A percentile compares a stretch with the other conserved stretches of the same genome.
phyloP scores from a whole-genome alignment of 2,329 filamentous ascomycete species.

The Pseudodiploospora longispora region DNA sequence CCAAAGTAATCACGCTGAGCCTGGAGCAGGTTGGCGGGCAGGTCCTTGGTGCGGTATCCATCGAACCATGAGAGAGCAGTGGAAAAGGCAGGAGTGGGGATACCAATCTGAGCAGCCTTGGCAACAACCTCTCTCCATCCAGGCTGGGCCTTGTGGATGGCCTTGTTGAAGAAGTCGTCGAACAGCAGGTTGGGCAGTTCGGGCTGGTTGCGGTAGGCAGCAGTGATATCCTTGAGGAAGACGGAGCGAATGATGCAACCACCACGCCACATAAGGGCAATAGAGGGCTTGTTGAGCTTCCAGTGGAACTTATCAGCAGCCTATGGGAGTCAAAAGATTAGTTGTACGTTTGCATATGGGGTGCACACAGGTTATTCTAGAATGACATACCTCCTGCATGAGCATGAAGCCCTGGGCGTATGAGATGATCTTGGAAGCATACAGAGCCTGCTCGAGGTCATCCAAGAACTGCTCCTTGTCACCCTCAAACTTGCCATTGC shows the following conservation, averaged over 20 bases:
- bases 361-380: neutral
- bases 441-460: slow-evolving; percentile 96
- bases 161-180: slow-evolving; percentile 99
- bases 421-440: slow-evolving; percentile 99
- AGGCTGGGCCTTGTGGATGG: slow-evolving; percentile 90
- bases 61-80: slow-evolving; percentile 98
- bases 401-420: slow-evolving; percentile 99
- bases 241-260: slow-evolving; percentile 99
- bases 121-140: slow-evolving; percentile 88
- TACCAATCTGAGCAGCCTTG: slow-evolving; percentile 88
- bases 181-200: slow-evolving; percentile 97
- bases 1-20: slow-evolving; percentile 99
- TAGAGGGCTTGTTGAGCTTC: slow-evolving; percentile 99
- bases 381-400: slow-evolving; percentile 77
- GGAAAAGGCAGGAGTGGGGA: slow-evolving; percentile 92
- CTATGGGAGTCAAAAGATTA: slow-evolving; percentile 32
- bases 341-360: neutral
- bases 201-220: slow-evolving; percentile 87
- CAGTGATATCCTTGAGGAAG: slow-evolving; percentile 99
- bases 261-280: slow-evolving; percentile 99
- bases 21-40: slow-evolving; percentile 96
- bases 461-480: slow-evolving; percentile 90
- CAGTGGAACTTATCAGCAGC: slow-evolving; percentile 92
- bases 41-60: slow-evolving; percentile 92
- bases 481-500: slow-evolving; percentile 68